phyloP scores from a whole-genome alignment of 2,329 filamentous ascomycete genomes.

The Paramyrothecium roridum region DNA sequence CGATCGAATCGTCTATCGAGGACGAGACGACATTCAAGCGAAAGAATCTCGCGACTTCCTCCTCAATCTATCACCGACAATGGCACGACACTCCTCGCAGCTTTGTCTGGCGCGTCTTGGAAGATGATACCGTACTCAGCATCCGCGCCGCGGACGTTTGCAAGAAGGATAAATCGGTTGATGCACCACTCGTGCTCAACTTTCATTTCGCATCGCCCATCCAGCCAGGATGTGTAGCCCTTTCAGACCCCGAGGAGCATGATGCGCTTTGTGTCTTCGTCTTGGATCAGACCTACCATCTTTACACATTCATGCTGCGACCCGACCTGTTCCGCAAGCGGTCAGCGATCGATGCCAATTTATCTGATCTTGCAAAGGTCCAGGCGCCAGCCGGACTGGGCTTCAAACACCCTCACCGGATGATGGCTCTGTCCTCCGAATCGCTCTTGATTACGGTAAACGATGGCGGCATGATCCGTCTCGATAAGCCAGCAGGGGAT shows the following conservation, averaged over 20 bases:
- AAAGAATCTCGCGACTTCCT: constrained; percentile 71
- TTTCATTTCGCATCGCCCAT: constrained; percentile 75
- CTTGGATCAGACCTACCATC: constrained; percentile 71
- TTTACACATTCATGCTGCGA: constrained; percentile 81
- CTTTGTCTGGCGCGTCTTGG: constrained; percentile 88
- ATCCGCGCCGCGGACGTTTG: constrained; percentile 80
- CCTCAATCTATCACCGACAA: constrained; percentile 81
- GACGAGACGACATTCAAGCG: constrained; percentile 73
- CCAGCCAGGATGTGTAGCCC: constrained; percentile 72
- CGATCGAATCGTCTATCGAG: constrained; percentile 40
- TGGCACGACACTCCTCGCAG: constrained; percentile 73
- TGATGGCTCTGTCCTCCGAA: constrained; percentile 70
- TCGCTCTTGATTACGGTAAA: constrained; percentile 78
- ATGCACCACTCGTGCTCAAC: constrained; percentile 73
- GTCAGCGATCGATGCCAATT: constrained; percentile 66
- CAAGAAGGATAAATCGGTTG: constrained; percentile 60
- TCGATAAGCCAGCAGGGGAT: constrained; percentile 57
- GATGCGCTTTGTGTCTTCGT: constrained; percentile 78
- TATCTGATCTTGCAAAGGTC: constrained; percentile 74
- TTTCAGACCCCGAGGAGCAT: constrained; percentile 75
- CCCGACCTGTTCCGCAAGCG: constrained; percentile 77
- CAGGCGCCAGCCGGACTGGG: constrained; percentile 70
- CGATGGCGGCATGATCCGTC: constrained; percentile 70
- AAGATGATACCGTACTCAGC: constrained; percentile 76
- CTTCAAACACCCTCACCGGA: constrained; percentile 76